These are phyloP conservation scores for Backusella morwellensis DNA, from an alignment of 192 early-diverging fungal genomes.

Conservation along the genomic window DNA sequence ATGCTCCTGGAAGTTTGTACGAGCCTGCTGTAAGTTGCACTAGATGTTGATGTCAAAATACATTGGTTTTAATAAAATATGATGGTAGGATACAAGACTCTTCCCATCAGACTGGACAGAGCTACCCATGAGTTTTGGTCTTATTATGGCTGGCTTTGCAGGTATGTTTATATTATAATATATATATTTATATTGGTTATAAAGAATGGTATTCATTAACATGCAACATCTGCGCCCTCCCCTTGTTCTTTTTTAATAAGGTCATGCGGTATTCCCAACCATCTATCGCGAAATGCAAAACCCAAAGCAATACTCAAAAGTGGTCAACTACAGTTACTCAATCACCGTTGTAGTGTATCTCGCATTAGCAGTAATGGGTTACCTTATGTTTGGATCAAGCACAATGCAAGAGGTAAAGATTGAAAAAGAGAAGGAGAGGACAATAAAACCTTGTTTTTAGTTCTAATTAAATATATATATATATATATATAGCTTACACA, in stretches of 20 bases:
- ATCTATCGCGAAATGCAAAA: conserved; percentile 68
- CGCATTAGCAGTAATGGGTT: conserved; percentile 52
- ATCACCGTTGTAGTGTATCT: conserved; percentile 55
- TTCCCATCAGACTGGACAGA: conserved; percentile 43
- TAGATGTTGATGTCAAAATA: not conserved
- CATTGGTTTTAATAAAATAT: not conserved
- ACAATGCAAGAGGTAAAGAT: conserved; percentile 55
- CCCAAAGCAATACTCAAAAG: conserved; percentile 42
- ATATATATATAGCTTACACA: conserved; percentile 56
- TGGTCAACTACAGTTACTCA: conserved; percentile 57
- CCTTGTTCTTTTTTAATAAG: conserved; percentile 11
- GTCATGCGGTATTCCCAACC: conserved; percentile 69
- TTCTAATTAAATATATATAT: not conserved
- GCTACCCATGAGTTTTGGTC: conserved; percentile 52
- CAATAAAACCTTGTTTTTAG: not conserved
- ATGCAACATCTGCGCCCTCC: not conserved
- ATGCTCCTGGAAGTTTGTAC: conserved; percentile 56
- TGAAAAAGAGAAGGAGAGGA: not conserved
- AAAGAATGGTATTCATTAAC: not conserved
- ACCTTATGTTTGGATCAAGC: conserved; percentile 67
- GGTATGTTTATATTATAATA: conserved; percentile 10
- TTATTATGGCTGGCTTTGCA: conserved; percentile 58
- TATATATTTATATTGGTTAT: not conserved
- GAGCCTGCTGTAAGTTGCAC: conserved; percentile 40
- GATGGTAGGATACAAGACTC: conserved; percentile 42